These are phyloP conservation scores for Moniliophthora roreri DNA, from an alignment of 1,284 basidiomycete species.

Conservation along the genomic window DNA sequence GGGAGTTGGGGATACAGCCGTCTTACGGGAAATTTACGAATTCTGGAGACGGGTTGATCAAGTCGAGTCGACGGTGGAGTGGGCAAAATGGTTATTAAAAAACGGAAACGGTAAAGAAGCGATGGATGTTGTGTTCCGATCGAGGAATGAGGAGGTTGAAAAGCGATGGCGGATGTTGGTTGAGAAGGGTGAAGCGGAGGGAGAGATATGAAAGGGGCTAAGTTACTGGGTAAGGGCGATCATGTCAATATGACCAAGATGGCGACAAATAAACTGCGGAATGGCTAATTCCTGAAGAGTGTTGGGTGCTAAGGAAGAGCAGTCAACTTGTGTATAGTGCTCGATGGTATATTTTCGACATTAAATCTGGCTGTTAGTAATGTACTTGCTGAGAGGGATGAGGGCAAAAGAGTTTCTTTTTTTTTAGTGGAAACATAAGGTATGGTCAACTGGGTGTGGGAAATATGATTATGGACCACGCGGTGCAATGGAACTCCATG, in stretches of 20 bases:
- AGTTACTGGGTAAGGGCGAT: too few species aligned
- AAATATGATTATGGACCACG: too few species aligned
- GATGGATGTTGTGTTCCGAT: conserved; percentile 30
- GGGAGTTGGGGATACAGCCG: conserved; percentile 23
- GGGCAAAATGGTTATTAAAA: conserved; percentile 46
- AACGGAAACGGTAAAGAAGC: conserved; percentile 38
- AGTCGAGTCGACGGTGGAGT: conserved; percentile 39
- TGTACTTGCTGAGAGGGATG: not conserved
- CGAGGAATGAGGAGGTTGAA: conserved; percentile 29
- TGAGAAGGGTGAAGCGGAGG: conserved; percentile 21
- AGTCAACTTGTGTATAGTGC: too few species aligned
- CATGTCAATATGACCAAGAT: too few species aligned
- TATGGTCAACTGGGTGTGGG: not conserved
- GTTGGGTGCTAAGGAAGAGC: too few species aligned
- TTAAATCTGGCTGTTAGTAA: too few species aligned
- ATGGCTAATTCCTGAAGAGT: too few species aligned
- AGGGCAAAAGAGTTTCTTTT: not conserved
- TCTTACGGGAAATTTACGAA: conserved; percentile 39
- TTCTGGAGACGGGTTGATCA: conserved; percentile 40
- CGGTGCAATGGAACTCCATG: too few species aligned
- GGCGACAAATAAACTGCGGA: too few species aligned
- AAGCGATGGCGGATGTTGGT: conserved; percentile 24
- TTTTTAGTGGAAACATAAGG: conserved; percentile 6
- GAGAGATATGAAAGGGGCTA: conserved; percentile 11
- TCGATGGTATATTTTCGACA: too few species aligned